Evolutionary conservation across 2,329 filamentous ascomycete species (phyloP).

Genomic region (Annulohypoxylon truncatum): DNA sequence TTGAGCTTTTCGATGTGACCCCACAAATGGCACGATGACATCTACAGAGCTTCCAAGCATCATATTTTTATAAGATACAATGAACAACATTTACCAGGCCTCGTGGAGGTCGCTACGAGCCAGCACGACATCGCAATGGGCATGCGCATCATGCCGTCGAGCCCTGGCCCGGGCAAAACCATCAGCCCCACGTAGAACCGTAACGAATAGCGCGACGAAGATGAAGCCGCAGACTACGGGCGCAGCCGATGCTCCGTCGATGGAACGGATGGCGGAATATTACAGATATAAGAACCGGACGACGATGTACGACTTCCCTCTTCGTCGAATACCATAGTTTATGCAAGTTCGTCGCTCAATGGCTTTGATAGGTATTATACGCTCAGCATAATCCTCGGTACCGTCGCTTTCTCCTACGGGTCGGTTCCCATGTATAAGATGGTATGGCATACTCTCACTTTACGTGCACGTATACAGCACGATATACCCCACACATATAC

Average conservation of each 20-base stretch:
- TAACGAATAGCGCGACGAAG: conserved; percentile 46
- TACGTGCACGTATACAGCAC: too few relatives aligned
- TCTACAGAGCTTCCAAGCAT: background rate
- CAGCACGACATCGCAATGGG: conserved; percentile 42
- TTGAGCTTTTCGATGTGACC: conserved; percentile 23
- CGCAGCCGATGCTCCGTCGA: conserved; percentile 58
- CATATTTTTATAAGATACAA: conserved; percentile 41
- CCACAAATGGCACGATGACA: conserved; percentile 33
- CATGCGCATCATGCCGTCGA: conserved; percentile 49
- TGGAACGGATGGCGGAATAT: conserved; percentile 72
- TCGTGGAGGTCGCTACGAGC: conserved; percentile 49
- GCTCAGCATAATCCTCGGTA: conserved; percentile 81
- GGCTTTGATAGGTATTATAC: conserved; percentile 71
- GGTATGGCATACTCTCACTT: conserved; percentile 60
- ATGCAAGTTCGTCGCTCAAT: conserved; percentile 36
- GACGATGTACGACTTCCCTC: conserved; percentile 61
- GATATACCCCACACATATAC: too few relatives aligned
- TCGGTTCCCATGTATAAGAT: conserved; percentile 90
- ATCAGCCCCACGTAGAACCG: conserved; percentile 39
- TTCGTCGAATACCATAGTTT: conserved; percentile 1
- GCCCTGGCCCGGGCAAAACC: conserved; percentile 39
- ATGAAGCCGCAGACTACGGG: conserved; percentile 44
- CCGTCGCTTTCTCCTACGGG: conserved; percentile 83
- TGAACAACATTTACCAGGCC: conserved; percentile 56
- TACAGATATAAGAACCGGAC: conserved; percentile 77